Evolutionary conservation across 2,329 filamentous ascomycete genomes (phyloP), one percentile per base, ranked within the genome.

Genomic region (Fusarium oligoseptatum): DNA sequence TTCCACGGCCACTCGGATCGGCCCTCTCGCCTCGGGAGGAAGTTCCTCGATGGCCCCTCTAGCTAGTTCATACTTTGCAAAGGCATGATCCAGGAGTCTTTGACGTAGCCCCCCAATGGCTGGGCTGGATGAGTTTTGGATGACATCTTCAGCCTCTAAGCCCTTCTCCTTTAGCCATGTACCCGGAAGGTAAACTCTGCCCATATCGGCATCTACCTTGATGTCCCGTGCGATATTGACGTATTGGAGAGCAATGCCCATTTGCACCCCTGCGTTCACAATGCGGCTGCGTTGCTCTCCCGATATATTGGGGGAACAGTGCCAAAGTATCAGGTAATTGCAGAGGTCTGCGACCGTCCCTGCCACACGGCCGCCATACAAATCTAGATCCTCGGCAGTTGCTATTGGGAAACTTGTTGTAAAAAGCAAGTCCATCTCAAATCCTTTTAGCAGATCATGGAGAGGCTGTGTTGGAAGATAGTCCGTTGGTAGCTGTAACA

Each of bases 161-260:
- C 86, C 87, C 62, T 87, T 87, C 62, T 90, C 88, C 43, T 86
- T 84, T 2, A 95, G 83, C 92, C 92, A 95, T 0, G 83, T 82
- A 0, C 85, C 84, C 0, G 93, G 93, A 6, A 95, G 82, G 78
- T 95, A 95, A 8, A 94, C 92, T 8, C 93, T 88, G 2, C 87
- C 86, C 39, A 93, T 89, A 15, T 84, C 82, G 0, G 93, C 91
- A 76, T 95, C 93, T 3, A 90, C 89, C 4, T 84, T 81, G n/a
- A 95, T 91, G 77, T 95, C 93, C 24, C 93, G 90, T 4, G 92
- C 91, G 70, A 95, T 94, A 77, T 95, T 95, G 76, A 94, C 89
- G 76, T 92, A 94, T 77, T 95, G 93, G n/a, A 95, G 83, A 2
- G 93, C 92, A 37, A 92, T 87, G 0, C 93, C 93, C 92, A 94